Evolutionary conservation across 2,329 filamentous ascomycete genomes (phyloP).

Genomic region (Aspergillus flavus): DNA sequence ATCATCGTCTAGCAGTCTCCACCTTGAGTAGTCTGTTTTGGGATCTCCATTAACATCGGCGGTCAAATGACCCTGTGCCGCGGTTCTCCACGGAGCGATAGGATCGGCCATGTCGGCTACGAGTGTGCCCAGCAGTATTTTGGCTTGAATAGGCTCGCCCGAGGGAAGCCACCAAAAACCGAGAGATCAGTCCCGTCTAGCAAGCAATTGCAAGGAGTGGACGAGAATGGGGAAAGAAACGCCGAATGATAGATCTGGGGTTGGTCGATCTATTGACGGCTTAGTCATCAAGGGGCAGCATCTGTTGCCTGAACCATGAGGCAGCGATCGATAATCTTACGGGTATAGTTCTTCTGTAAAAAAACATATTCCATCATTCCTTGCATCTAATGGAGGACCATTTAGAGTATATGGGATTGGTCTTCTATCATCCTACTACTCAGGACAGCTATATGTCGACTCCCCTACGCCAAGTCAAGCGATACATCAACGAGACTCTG

Average conservation of each 20-base stretch:
- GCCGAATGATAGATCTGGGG: neutral
- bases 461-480: conserved; percentile 25
- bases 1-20: conserved; percentile 80
- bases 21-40: conserved; percentile 77
- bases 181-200: neutral
- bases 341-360: too few species aligned
- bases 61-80: conserved; percentile 38
- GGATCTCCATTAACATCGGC: conserved; percentile 39
- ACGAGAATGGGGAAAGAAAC: neutral
- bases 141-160: neutral
- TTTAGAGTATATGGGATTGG: neutral
- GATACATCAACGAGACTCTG: conserved; percentile 35
- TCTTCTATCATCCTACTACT: neutral
- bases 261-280: conserved; percentile 9
- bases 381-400: neutral
- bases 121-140: neutral
- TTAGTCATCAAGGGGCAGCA: conserved; percentile 20
- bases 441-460: neutral
- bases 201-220: neutral
- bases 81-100: conserved; percentile 39
- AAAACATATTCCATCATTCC: neutral
- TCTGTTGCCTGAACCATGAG: neutral
- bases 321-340: too few species aligned
- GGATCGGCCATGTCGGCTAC: conserved; percentile 25
- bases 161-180: neutral